A percentile compares a stretch with the other conserved stretches of the same genome.
phyloP scores from a whole-genome alignment of 108 stramenopile genomes.

The Nitzschia sp. region DNA sequence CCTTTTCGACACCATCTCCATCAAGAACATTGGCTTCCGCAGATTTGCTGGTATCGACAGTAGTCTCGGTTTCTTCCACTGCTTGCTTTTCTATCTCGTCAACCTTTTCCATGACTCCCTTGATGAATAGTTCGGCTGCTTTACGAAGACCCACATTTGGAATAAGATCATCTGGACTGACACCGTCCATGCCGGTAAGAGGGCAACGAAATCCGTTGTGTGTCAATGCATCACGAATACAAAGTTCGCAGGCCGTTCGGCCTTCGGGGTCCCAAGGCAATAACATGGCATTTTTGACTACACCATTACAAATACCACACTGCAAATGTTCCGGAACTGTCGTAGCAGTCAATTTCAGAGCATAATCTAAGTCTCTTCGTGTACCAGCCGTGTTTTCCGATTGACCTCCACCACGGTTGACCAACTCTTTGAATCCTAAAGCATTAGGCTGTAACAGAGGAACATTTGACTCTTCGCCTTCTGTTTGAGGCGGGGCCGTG shows the following conservation, averaged over 20 bases:
- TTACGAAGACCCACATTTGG: constrained; percentile 78
- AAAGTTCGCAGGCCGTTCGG: constrained; percentile 74
- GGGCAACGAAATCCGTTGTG: constrained; percentile 84
- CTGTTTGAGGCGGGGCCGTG: constrained; percentile 49
- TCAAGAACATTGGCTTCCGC: constrained; percentile 44
- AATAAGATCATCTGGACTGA: constrained; percentile 83
- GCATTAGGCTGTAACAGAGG: constrained; percentile 69
- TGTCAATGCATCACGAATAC: constrained; percentile 79
- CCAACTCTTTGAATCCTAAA: constrained; percentile 72
- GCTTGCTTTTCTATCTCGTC: constrained; percentile 77
- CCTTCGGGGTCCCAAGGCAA: constrained; percentile 86
- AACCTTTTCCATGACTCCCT: constrained; percentile 79
- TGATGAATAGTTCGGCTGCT: constrained; percentile 75
- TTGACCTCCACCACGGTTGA: constrained; percentile 75
- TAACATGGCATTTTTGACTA: constrained; percentile 80
- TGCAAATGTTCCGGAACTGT: constrained; percentile 78
- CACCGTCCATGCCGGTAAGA: constrained; percentile 79
- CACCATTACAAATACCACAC: constrained; percentile 73
- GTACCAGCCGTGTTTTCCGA: constrained; percentile 53
- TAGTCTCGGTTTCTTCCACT: constrained; percentile 49
- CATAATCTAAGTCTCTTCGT: constrained; percentile 73
- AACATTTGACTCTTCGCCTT: constrained; percentile 39
- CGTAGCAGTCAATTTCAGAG: constrained; percentile 74
- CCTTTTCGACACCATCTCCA: constrained; percentile 63
- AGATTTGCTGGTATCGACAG: constrained; percentile 18